Evolutionary conservation across 108 stramenopile species (phyloP).

Genomic region (Cyclotella kingstonii): DNA sequence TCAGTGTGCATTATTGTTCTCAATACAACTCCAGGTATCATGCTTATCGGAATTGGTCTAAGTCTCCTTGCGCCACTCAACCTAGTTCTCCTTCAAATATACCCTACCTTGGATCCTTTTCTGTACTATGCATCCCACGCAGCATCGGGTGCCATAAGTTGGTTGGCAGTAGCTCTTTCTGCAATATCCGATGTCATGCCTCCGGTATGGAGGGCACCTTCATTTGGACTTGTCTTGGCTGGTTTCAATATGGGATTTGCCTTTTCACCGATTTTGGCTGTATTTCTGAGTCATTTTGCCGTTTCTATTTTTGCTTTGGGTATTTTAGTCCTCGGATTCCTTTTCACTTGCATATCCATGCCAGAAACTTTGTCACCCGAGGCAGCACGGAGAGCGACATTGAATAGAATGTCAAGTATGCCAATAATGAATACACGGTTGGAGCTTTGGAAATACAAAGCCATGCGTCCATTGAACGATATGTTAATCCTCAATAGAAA

Average conservation of each 20-base stretch:
- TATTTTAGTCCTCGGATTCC: slow-evolving; percentile 48
- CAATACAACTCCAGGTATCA: slow-evolving; percentile 40
- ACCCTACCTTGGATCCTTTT: slow-evolving; percentile 53
- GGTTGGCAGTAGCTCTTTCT: slow-evolving; percentile 70
- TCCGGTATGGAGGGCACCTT: slow-evolving; percentile 61
- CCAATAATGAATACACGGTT: slow-evolving; percentile 7
- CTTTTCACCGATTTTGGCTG: slow-evolving; percentile 60
- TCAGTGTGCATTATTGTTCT: neutral
- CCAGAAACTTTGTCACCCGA: slow-evolving; percentile 76
- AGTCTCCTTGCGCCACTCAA: slow-evolving; percentile 48
- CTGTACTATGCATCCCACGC: slow-evolving; percentile 67
- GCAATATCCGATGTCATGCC: slow-evolving; percentile 79
- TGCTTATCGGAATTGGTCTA: slow-evolving; percentile 58
- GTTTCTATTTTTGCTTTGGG: slow-evolving; percentile 54
- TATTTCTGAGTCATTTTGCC: slow-evolving; percentile 53
- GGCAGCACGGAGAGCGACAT: slow-evolving; percentile 46
- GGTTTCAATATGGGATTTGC: slow-evolving; percentile 77
- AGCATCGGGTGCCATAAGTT: slow-evolving; percentile 60
- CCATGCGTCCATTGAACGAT: slow-evolving; percentile 57
- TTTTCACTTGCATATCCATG: slow-evolving; percentile 46
- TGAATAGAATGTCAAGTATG: slow-evolving; percentile 19
- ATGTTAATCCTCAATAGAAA: slow-evolving; percentile 81
- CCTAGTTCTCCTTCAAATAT: slow-evolving; percentile 58
- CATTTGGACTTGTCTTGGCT: slow-evolving; percentile 72
- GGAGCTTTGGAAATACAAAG: slow-evolving; percentile 24